phyloP scores from a whole-genome alignment of 2,329 filamentous ascomycete genomes.

The Neonectria sp. region DNA sequence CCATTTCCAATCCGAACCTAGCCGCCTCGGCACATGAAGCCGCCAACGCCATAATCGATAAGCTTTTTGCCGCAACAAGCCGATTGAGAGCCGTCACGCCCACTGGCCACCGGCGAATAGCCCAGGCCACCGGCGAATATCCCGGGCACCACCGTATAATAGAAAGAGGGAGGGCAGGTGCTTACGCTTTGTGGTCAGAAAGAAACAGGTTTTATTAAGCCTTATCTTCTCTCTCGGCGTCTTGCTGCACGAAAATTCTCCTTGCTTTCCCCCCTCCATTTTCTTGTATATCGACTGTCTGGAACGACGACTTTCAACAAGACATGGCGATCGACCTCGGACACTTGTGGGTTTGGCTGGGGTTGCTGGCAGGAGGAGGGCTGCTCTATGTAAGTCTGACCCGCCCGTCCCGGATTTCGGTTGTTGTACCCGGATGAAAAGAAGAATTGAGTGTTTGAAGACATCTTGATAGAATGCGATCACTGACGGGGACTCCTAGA shows the following conservation, averaged over 20 bases:
- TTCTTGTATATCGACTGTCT: background rate
- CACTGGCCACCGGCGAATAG: conserved; percentile 30
- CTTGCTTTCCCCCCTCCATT: background rate
- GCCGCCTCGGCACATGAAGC: conserved; percentile 40
- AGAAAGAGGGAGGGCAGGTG: conserved; percentile 2
- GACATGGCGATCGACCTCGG: conserved; percentile 49
- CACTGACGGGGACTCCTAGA: conserved; percentile 46
- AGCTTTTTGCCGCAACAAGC: conserved; percentile 49
- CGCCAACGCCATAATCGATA: conserved; percentile 41
- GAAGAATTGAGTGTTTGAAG: background rate
- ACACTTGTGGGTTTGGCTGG: conserved; percentile 60
- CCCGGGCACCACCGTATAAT: background rate
- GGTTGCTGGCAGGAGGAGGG: conserved; percentile 53
- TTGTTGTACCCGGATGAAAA: background rate
- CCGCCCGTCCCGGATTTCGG: background rate
- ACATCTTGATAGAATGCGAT: background rate
- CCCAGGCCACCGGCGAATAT: conserved; percentile 16
- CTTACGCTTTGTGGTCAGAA: background rate
- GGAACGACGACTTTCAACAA: conserved; percentile 23
- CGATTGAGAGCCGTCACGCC: conserved; percentile 42
- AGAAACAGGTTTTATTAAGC: background rate
- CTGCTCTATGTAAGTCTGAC: conserved; percentile 58
- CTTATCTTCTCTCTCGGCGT: background rate
- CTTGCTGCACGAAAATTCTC: background rate
- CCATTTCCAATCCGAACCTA: conserved; percentile 51